These are phyloP conservation scores for Chloris gayana DNA, from an alignment of 176 grass and related monocot species.

Conservation along the genomic window DNA sequence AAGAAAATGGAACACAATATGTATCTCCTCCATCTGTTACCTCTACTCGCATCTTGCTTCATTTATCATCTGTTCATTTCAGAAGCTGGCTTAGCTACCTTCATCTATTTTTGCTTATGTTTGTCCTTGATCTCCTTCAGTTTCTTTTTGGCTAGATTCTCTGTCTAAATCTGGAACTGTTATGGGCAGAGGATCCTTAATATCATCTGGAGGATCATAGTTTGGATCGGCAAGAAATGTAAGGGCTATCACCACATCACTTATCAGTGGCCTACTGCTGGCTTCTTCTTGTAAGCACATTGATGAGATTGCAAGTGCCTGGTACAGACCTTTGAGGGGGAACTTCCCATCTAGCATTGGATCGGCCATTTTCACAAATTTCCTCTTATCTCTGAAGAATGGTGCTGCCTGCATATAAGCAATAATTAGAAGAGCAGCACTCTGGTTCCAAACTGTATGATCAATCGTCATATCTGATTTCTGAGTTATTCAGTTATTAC, in stretches of 20 bases:
- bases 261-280: constrained; percentile 68
- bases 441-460: constrained; percentile 16
- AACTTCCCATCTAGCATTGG: constrained; percentile 65
- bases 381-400: constrained; percentile 82
- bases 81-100: constrained; percentile 21
- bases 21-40: constrained; percentile 17
- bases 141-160: constrained; percentile 22
- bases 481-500: constrained; percentile 18
- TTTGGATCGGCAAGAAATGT: constrained; percentile 66
- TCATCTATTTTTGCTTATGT: constrained; percentile 16
- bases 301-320: constrained; percentile 85
- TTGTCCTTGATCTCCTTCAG: constrained; percentile 20
- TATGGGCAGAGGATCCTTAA: constrained; percentile 48
- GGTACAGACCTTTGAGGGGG: constrained; percentile 74
- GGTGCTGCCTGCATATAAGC: constrained; percentile 66
- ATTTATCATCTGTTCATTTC: constrained; percentile 24
- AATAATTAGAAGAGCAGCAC: constrained; percentile 16
- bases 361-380: constrained; percentile 71
- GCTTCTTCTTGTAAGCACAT: constrained; percentile 94
- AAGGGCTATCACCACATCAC: constrained; percentile 81
- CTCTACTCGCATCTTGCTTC: constrained; percentile 25
- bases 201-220: constrained; percentile 58
- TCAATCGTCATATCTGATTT: constrained; percentile 13
- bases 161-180: constrained; percentile 34
- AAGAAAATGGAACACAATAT: background rate